Base-by-base conservation (phyloP, 345 rosid genomes). In the Aethionema arabicum region DNA sequence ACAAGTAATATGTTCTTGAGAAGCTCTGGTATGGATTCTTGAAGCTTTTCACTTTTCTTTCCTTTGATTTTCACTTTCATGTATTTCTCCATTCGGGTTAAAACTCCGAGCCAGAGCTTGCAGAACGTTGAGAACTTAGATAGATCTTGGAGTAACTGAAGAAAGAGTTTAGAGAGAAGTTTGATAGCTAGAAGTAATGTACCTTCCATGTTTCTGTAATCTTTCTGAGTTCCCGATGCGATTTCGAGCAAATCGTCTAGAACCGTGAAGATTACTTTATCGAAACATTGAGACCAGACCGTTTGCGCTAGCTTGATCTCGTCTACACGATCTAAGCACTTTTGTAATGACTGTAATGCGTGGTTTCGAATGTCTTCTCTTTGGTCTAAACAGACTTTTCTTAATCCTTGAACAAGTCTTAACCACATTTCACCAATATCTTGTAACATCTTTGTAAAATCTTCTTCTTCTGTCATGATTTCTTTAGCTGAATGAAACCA, bases 341-440 rank as follows among this genome's bases (percentile, higher is more conserved):
- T 87, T 62, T 84, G 96, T 68, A 93, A 71, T 27, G 95, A 85
- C 61, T 79, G 73, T 68, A 93, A 82, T 31, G 99, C 96, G 72
- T 85, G 92, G 77, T 87, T 90, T 74, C 99, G 77, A 32, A 93
- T 91, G 47, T 93, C 99, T 72, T 93, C 97, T 72, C 97, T 84
- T 78, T 90, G 99, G 79, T 90, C 99, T 81, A 93, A 82, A 76
- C 99, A 93, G 62, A 93, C 97, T 87, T 93, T 93, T 78, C 97
- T 76, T 67, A 93, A 56, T 57, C 86, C 97, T 72, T 93, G 99
- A 63, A 84, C 96, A 54, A 93, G 91, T 73, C 95, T 84, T 72
- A 93, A 75, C 99, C 99, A 93, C 92, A 90, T 87, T 60, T 93
- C 97, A 33, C 95, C 95, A 10, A 90, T 80, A 58, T 93, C 97